Conservation (phyloP, 352 stramenopile genomes). For the Aphanomyces invadans region DNA sequence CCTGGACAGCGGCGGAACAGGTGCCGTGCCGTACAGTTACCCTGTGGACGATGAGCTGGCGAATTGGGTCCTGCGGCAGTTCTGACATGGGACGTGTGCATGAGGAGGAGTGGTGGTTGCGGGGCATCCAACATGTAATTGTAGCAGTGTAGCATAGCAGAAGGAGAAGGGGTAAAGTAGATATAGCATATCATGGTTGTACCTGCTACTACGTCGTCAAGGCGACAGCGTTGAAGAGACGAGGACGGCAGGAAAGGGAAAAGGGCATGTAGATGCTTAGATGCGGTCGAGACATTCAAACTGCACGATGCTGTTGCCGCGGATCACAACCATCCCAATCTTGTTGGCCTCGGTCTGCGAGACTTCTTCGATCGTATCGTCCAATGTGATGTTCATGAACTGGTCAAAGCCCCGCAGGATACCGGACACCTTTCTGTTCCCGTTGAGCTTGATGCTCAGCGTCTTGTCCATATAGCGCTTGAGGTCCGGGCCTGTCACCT, state of each 20-base stretch:
- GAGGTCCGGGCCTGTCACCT: constrained; percentile 72
- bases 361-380: constrained; percentile 89
- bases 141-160: background rate
- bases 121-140: background rate
- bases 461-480: constrained; percentile 94
- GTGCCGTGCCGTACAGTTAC: background rate
- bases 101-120: background rate
- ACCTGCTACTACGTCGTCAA: background rate
- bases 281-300: constrained; percentile 83
- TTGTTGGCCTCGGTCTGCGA: constrained; percentile 76
- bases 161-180: background rate
- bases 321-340: constrained; percentile 91
- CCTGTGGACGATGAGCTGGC: constrained; percentile 22
- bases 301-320: constrained; percentile 86
- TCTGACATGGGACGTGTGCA: background rate
- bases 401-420: constrained; percentile 93
- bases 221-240: too few species aligned
- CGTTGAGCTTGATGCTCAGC: constrained; percentile 91
- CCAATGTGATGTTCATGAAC: constrained; percentile 96
- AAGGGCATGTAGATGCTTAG: constrained; percentile 33
- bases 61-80: constrained; percentile 18
- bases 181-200: background rate
- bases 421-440: constrained; percentile 90
- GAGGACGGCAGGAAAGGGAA: too few species aligned
- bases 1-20: background rate